Conservation (phyloP, 768 basidiomycete species). For the Boletus fagicola region DNA sequence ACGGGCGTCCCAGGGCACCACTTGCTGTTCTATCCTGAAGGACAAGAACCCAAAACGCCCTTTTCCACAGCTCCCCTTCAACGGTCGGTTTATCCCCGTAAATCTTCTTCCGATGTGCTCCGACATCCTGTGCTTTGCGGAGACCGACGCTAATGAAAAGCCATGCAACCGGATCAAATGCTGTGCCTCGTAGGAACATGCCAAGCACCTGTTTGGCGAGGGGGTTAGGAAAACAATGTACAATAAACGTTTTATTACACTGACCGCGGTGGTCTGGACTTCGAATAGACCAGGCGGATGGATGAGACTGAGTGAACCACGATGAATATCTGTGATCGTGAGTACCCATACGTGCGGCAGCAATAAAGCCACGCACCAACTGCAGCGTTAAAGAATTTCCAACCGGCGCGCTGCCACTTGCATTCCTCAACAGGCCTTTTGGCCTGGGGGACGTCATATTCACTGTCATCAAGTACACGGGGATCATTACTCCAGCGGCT, state of each 20-base stretch:
- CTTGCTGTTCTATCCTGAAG: conserved; percentile 58
- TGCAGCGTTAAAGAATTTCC: conserved; percentile 58
- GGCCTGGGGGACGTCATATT: conserved; percentile 22
- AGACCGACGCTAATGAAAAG: conserved; percentile 50
- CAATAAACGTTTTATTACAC: conserved; percentile 21
- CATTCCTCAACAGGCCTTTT: conserved; percentile 28
- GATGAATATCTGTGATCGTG: conserved; percentile 46
- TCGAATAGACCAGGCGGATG: conserved; percentile 61
- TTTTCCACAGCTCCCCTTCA: conserved; percentile 74
- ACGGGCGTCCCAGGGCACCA: conserved; percentile 53
- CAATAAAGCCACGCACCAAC: conserved; percentile 38
- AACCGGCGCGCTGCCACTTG: conserved; percentile 57
- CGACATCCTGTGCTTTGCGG: conserved; percentile 71
- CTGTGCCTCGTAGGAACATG: conserved; percentile 53
- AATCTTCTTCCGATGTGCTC: conserved; percentile 65
- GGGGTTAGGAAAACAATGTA: conserved; percentile 7
- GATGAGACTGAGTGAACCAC: conserved; percentile 47
- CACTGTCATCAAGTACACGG: conserved; percentile 46
- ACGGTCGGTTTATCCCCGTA: conserved; percentile 46
- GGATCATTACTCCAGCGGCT: conserved; percentile 64
- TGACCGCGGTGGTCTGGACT: conserved; percentile 54
- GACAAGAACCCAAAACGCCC: conserved; percentile 73
- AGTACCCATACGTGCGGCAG: neutral
- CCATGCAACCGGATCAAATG: conserved; percentile 54
- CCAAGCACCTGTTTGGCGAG: conserved; percentile 42